A percentile compares a stretch with the other conserved stretches of the same genome.
Conservation (phyloP, 805 yeast genomes). For the Kuraishia borneana region DNA sequence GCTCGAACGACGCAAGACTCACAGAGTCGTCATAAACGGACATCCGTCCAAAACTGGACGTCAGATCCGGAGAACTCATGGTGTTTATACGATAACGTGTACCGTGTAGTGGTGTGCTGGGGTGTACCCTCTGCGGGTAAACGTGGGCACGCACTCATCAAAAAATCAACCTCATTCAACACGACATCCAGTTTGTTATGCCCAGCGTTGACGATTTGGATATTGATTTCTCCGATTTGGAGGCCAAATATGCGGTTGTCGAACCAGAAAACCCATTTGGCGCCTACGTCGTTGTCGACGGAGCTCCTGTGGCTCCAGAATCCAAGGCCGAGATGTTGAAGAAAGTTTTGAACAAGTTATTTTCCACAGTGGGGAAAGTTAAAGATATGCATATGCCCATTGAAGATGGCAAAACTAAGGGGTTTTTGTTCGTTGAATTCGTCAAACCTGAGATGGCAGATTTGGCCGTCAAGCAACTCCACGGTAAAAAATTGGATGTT, state of each 20-base stretch:
- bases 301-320: conserved; percentile 93
- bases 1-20: too few species aligned
- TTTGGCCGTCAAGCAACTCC: conserved; percentile 67
- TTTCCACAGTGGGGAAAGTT: conserved; percentile 69
- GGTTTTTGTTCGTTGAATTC: conserved; percentile 79
- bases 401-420: conserved; percentile 71
- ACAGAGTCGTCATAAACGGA: too few species aligned
- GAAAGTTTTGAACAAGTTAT: conserved; percentile 76
- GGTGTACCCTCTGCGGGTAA: too few species aligned
- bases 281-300: conserved; percentile 78
- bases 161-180: too few species aligned
- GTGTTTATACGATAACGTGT: too few species aligned
- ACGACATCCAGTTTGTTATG: too few species aligned
- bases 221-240: conserved; percentile 77
- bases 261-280: conserved; percentile 55
- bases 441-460: conserved; percentile 55
- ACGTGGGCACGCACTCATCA: too few species aligned
- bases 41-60: too few species aligned
- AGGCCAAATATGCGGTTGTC: conserved; percentile 52
- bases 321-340: conserved; percentile 72
- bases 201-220: conserved; percentile 18
- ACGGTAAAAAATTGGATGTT: conserved; percentile 87
- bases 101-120: too few species aligned
- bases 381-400: conserved; percentile 77
- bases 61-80: too few species aligned